Percentiles rank a stretch among this genome's conserved stretches.
phyloP scores from a whole-genome alignment of 345 rosid species.

The Dimocarpus longan region DNA sequence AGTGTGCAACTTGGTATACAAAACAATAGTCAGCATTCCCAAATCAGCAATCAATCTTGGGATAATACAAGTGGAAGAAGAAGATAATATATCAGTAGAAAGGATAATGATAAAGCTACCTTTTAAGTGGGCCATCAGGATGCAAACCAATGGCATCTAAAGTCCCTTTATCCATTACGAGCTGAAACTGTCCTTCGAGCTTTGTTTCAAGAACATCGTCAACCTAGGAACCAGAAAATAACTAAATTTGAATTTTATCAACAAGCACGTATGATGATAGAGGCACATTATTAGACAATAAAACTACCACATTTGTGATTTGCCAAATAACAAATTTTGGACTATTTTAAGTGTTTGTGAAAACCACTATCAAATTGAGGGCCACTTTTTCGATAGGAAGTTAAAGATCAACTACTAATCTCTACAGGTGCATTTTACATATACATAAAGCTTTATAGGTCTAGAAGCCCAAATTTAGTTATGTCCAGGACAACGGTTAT shows the following conservation, averaged over 20 bases:
- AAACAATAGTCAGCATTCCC: background rate
- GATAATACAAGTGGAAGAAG: background rate
- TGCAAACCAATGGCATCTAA: conserved; percentile 97
- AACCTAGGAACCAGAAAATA: conserved; percentile 46
- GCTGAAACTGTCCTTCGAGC: conserved; percentile 65
- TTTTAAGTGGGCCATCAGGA: conserved; percentile 88
- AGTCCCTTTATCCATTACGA: conserved; percentile 97
- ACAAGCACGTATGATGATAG: background rate
- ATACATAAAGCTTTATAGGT: background rate
- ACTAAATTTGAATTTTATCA: background rate
- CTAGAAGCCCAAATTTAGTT: too few species aligned
- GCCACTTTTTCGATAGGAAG: background rate
- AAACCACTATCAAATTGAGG: background rate
- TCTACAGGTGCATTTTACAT: background rate
- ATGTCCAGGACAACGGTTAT: too few species aligned
- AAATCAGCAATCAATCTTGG: background rate
- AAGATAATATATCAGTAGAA: conserved; percentile 1
- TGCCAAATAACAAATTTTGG: background rate
- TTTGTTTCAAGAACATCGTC: conserved; percentile 91
- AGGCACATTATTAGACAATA: background rate
- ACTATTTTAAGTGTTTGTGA: background rate
- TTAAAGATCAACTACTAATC: background rate
- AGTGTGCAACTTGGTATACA: background rate
- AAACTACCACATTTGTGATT: background rate
- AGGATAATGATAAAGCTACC: conserved; percentile 44